phyloP scores from a whole-genome alignment of 805 yeast genomes.

The Yamadazyma endophytica region DNA sequence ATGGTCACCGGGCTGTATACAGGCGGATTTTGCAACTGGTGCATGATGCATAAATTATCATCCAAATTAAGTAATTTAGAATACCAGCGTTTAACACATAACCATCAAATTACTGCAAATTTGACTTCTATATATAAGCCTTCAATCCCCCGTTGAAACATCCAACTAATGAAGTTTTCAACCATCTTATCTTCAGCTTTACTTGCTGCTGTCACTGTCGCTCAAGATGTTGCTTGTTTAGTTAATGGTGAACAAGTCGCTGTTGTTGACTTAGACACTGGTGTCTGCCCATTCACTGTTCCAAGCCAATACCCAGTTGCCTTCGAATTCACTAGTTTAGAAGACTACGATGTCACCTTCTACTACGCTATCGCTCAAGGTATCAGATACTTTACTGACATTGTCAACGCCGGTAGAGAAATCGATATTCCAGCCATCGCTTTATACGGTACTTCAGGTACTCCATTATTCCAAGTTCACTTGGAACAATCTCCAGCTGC shows the following conservation, averaged over 20 bases:
- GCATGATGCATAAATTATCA: too few relatives aligned
- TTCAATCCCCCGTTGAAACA: too few relatives aligned
- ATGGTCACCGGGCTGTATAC: too few relatives aligned
- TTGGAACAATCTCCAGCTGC: constrained; percentile 22
- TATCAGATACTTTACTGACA: constrained; percentile 29
- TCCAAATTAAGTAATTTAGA: too few relatives aligned
- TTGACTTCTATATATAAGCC: too few relatives aligned
- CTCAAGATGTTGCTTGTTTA: constrained; percentile 33
- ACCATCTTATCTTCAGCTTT: constrained; percentile 13
- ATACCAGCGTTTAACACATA: too few relatives aligned
- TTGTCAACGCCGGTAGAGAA: constrained; percentile 28
- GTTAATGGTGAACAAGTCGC: constrained; percentile 30
- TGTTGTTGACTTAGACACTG: constrained; percentile 38
- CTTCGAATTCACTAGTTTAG: constrained; percentile 22
- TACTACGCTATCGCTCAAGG: constrained; percentile 26
- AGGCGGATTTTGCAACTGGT: too few relatives aligned
- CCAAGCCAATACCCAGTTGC: constrained; percentile 23
- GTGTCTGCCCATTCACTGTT: constrained; percentile 34
- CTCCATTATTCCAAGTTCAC: constrained; percentile 27
- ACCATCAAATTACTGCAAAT: too few relatives aligned
- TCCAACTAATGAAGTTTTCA: constrained; percentile 10
- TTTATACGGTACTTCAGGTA: constrained; percentile 19
- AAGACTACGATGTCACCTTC: constrained; percentile 30
- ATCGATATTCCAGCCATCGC: constrained; percentile 29
- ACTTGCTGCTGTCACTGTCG: constrained; percentile 22